Percentiles rank a stretch among this genome's conserved stretches.
Conservation (phyloP, 129 eudicot genomes). For the Centrapalus pauciflorus region DNA sequence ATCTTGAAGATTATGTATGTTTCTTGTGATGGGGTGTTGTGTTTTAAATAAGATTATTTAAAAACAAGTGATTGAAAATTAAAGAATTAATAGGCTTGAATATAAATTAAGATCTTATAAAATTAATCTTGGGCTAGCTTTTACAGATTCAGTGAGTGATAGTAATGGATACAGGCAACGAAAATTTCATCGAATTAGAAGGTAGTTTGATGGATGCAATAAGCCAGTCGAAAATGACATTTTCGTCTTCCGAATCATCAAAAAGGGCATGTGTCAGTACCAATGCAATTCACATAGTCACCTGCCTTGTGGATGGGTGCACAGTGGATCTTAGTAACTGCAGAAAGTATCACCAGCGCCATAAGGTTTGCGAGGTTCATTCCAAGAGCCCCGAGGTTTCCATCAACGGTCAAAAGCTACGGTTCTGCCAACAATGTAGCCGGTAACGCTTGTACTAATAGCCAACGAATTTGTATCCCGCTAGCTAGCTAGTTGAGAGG, state of each 20-base stretch:
- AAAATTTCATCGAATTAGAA: too few species aligned
- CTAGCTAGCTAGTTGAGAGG: too few species aligned
- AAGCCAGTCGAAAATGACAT: too few species aligned
- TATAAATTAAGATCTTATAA: too few species aligned
- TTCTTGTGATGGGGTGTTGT: too few species aligned
- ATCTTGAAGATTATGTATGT: too few species aligned
- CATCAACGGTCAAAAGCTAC: slow-evolving; percentile 36
- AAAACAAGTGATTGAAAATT: too few species aligned
- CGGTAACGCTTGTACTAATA: slow-evolving; percentile 28
- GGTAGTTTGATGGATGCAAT: too few species aligned
- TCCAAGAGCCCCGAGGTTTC: slow-evolving; percentile 53
- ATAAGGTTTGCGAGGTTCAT: slow-evolving; percentile 53
- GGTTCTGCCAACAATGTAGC: slow-evolving; percentile 68
- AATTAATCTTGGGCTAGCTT: too few species aligned
- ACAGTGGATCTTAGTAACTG: slow-evolving; percentile 46
- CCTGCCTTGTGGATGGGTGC: slow-evolving; percentile 56
- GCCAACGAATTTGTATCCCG: not conserved
- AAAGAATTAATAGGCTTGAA: too few species aligned
- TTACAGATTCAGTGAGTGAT: slow-evolving; percentile 2
- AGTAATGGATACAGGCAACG: slow-evolving; percentile 6
- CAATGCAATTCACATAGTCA: slow-evolving; percentile 10
- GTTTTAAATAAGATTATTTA: too few species aligned
- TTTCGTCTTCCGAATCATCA: slow-evolving; percentile 29
- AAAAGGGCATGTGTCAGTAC: slow-evolving; percentile 38
- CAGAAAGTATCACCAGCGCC: slow-evolving; percentile 53